Evolutionary conservation across 164 flowering plant species (phyloP).

Genomic region (Berberis vulgaris): DNA sequence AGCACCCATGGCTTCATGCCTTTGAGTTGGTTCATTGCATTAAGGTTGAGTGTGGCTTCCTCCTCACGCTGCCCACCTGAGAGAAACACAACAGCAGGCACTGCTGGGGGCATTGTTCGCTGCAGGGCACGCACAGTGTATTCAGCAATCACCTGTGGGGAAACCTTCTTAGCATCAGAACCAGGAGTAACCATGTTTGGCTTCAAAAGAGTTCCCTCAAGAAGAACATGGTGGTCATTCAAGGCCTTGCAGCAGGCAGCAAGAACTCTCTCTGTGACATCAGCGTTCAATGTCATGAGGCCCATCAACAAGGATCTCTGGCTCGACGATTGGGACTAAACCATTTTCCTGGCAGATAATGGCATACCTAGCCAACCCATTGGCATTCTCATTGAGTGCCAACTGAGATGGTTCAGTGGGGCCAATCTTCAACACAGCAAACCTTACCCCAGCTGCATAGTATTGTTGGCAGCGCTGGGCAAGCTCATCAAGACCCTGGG

Average conservation of each 20-base stretch:
- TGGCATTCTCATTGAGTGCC: constrained; percentile 43
- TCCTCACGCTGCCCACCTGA: constrained; percentile 52
- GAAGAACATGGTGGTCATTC: constrained; percentile 41
- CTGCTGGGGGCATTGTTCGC: constrained; percentile 37
- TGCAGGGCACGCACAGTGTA: constrained; percentile 38
- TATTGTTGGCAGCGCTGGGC: constrained; percentile 38
- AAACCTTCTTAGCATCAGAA: constrained; percentile 35
- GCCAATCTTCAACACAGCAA: constrained; percentile 43
- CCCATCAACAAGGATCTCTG: constrained; percentile 48
- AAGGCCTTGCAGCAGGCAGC: constrained; percentile 54
- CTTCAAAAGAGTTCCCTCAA: constrained; percentile 43
- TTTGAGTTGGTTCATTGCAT: constrained; percentile 46
- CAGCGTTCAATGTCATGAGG: constrained; percentile 37
- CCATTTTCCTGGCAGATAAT: constrained; percentile 55
- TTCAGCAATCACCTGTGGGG: constrained; percentile 41
- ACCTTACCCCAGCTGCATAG: constrained; percentile 38
- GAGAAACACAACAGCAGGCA: constrained; percentile 41
- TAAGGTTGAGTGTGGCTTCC: constrained; percentile 41
- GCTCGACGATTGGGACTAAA: constrained; percentile 50
- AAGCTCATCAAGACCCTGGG: constrained; percentile 50
- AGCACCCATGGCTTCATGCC: constrained; percentile 44
- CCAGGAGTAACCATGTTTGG: constrained; percentile 57
- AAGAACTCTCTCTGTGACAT: constrained; percentile 43
- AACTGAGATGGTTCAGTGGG: constrained; percentile 42
- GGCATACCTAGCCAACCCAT: constrained; percentile 51